Evolutionary conservation across 2,329 filamentous ascomycete genomes (phyloP), one percentile per base, ranked within the genome.

Genomic region (Xylaria arbuscula): DNA sequence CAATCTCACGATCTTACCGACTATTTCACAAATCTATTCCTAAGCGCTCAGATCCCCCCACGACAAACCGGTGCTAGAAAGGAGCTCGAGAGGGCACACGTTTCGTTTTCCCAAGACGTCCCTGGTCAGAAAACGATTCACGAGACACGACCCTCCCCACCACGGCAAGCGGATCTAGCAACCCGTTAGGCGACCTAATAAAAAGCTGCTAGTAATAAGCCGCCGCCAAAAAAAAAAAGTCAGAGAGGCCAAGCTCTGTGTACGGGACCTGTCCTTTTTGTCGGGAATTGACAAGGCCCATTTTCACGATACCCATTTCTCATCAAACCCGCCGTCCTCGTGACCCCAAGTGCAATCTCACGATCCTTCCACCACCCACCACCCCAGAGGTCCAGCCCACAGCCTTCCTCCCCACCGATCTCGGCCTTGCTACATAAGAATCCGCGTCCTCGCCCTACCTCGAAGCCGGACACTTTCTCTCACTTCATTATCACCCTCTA

Each of bases 81-180:
- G 28, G 47, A 36, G 48, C 32, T 28, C 11, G 19, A 60, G 51
- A 56, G 24, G 38, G 24, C 64, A 64, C 68, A 70, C 68, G 66
- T 70, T 70, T 66, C 56, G 51, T 32, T 65, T 68, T 68, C 57
- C 60, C 24, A 58, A 62, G 68, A 65, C 57, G 54, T 66, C 66
- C 69, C 69, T 71, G 69, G 66, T 69, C 66, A 58, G 62, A 68
- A 67, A 66, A 51, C 62, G n/a, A 67, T 69, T 64, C 66, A 71
- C 69, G 69, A 71, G 69, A 64, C 65, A 54, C 53, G 24, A 13
- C 10, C 48, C 62, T 66, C 69, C 66, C 69, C 69, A 71, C 69
- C 63, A 69, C 69, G 69, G 69, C 66, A 71, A 71, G 69, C 69
- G 69, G 69, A 71, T 69, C 69, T 67, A 62, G 57, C 62, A 67